Evolutionary conservation across 495 filamentous ascomycete genomes (phyloP).

Genomic region (Xylaria palmicola): DNA sequence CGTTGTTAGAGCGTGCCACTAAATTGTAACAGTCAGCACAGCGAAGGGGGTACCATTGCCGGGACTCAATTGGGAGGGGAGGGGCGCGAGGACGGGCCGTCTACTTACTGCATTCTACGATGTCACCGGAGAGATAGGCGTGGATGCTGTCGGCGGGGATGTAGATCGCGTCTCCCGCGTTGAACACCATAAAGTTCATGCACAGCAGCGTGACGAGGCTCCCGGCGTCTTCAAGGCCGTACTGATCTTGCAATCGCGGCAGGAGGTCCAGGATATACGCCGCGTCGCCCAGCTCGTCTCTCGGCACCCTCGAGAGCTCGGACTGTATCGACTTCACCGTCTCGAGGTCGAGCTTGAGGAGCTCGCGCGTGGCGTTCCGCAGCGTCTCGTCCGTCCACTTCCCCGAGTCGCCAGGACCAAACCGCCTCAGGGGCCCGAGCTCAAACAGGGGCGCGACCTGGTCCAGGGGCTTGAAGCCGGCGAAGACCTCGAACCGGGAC

Average conservation of each 20-base stretch:
- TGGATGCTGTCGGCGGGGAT: conserved; percentile 79
- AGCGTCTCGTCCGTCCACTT: conserved; percentile 61
- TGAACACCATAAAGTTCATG: conserved; percentile 73
- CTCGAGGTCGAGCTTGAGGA: conserved; percentile 56
- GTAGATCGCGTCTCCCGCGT: conserved; percentile 66
- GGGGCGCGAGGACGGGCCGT: too few species aligned
- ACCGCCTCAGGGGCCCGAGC: conserved; percentile 46
- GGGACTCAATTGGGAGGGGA: too few species aligned
- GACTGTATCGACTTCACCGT: conserved; percentile 51
- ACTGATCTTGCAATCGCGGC: conserved; percentile 63
- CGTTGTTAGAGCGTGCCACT: conserved; percentile 77
- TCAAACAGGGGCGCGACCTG: conserved; percentile 61
- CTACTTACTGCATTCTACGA: conserved; percentile 66
- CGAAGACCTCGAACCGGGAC: conserved; percentile 76
- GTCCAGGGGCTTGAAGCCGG: conserved; percentile 66
- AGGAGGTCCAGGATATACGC: conserved; percentile 62
- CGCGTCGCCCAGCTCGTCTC: conserved; percentile 51
- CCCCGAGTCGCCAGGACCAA: conserved; percentile 45
- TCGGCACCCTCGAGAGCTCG: conserved; percentile 48
- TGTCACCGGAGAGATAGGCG: conserved; percentile 74
- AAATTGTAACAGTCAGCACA: neutral
- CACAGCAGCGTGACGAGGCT: conserved; percentile 63
- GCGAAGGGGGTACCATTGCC: neutral
- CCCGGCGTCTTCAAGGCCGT: conserved; percentile 58
- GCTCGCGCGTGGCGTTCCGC: conserved; percentile 54